Evolutionary conservation across 257 asterid species (phyloP), one percentile per base, ranked within the genome.

Genomic region (Gardenia jasminoides): DNA sequence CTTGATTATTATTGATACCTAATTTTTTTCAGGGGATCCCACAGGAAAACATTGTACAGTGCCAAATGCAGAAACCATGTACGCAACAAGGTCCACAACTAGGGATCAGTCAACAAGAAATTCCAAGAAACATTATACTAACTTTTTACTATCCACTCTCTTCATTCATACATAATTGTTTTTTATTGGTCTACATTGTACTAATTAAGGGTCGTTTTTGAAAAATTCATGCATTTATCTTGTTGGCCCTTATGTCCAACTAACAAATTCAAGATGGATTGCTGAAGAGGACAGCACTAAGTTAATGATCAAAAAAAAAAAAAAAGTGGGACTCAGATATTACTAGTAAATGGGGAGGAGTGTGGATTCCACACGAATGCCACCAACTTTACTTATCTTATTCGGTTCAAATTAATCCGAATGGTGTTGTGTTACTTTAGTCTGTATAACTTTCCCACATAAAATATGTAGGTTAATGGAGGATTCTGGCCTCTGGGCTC

Each of bases 321-420:
- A 47, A 78, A 58, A 44, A 71, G 80, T 73, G 82, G 75, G 61
- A 75, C 65, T 59, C 62, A 71, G 82, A 86, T 83, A 79, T 62
- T 78, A 83, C 80, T 87, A 79, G 58, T 70, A 79, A 72, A 81
- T 82, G 75, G 82, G 65, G 58, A 33, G 74, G 88, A 78, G 87
- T 87, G 89, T 84, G 93, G 76, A 85, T 84, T 89, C 91, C 91
- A 89, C 91, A 87, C 85, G 84, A 87, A 82, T 82, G 77, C 82
- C 93, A 89, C 90, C 87, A 87, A 52, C 84, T 52, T 31, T 74
- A 64, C 11, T 20, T 48, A 64, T 74, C 56, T 9, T 81, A 83
- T 56, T 50, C 36, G 15, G 22, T 20, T 10, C 52, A 44, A n/a
- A 44, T 43, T 30, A 11, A n/a, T 56, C n/a, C 61, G 0, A 7